Conservation (phyloP, 1,284 basidiomycete species). For the Filobasidium uniguttulatum region DNA sequence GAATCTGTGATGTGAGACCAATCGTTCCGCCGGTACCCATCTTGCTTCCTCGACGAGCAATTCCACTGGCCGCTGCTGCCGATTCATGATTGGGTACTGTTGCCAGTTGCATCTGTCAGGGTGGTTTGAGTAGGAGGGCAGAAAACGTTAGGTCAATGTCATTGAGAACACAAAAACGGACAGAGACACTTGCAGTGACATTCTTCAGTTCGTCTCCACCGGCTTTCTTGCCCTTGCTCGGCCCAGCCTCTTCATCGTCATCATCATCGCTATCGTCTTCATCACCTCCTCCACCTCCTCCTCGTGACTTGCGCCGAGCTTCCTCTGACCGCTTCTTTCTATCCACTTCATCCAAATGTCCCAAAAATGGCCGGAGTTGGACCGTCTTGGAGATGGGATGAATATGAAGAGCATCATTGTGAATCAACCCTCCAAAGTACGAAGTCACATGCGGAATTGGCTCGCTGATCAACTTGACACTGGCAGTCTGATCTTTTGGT, state of each 20-base stretch:
- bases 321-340: conserved; percentile 16
- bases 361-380: conserved; percentile 33
- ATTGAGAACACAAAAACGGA: neutral
- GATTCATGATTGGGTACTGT: neutral
- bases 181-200: conserved; percentile 6
- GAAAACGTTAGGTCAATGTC: neutral
- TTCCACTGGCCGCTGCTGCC: conserved; percentile 3
- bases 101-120: conserved; percentile 3
- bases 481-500: conserved; percentile 33
- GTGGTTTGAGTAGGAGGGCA: neutral
- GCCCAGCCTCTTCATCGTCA: conserved; percentile 16
- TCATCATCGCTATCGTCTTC: conserved; percentile 25
- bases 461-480: conserved; percentile 28
- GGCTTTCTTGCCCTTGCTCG: conserved; percentile 11
- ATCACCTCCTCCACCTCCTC: conserved; percentile 5
- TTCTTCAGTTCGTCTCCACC: conserved; percentile 12
- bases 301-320: conserved; percentile 4
- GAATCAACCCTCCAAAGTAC: conserved; percentile 29
- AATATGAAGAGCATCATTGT: conserved; percentile 33
- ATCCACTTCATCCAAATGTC: conserved; percentile 29
- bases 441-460: conserved; percentile 22
- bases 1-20: conserved; percentile 34
- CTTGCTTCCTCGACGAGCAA: conserved; percentile 19
- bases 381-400: conserved; percentile 27
- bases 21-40: conserved; percentile 31